These are phyloP conservation scores for Ascodesmis nigricans DNA, from an alignment of 495 filamentous ascomycete genomes.

Conservation along the genomic window DNA sequence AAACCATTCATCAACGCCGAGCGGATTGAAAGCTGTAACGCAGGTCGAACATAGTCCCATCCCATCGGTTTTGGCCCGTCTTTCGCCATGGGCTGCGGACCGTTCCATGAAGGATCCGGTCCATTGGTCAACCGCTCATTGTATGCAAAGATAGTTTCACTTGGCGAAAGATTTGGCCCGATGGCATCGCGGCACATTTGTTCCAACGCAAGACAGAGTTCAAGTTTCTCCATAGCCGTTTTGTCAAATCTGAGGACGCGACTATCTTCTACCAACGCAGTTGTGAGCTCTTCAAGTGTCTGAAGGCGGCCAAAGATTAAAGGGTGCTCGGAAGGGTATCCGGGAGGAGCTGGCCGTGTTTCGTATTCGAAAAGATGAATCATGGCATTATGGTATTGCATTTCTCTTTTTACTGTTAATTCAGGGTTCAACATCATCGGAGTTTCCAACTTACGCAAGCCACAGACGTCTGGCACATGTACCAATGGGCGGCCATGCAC, in stretches of 20 bases:
- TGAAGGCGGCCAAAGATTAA: slow-evolving; percentile 15
- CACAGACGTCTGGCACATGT: slow-evolving; percentile 15
- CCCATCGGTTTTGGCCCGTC: slow-evolving; percentile 1
- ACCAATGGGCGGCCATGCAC: slow-evolving; percentile 18
- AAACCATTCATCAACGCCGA: slow-evolving; percentile 13
- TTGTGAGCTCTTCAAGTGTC: slow-evolving; percentile 19
- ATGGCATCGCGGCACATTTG: slow-evolving; percentile 18
- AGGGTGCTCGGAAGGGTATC: slow-evolving; percentile 2
- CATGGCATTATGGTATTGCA: slow-evolving; percentile 20
- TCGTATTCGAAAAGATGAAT: slow-evolving; percentile 13
- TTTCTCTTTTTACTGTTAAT: slow-evolving; percentile 14
- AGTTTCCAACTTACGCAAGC: slow-evolving; percentile 12
- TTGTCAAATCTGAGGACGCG: slow-evolving; percentile 12
- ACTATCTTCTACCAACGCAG: slow-evolving; percentile 14
- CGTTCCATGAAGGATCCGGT: slow-evolving; percentile 1
- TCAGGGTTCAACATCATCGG: not conserved
- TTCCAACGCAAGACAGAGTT: slow-evolving; percentile 15
- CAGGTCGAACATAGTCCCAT: slow-evolving; percentile 18
- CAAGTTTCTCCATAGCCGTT: slow-evolving; percentile 9
- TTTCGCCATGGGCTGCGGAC: no score
- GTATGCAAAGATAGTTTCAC: slow-evolving; percentile 14
- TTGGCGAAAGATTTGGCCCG: slow-evolving; percentile 12
- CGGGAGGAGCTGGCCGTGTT: slow-evolving; percentile 8
- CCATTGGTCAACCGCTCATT: slow-evolving; percentile 9
- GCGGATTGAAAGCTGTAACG: slow-evolving; percentile 15